Percentiles rank a stretch among this genome's conserved stretches.
Conservation (phyloP, 805 yeast genomes). For the Saturnispora zaruensis region DNA sequence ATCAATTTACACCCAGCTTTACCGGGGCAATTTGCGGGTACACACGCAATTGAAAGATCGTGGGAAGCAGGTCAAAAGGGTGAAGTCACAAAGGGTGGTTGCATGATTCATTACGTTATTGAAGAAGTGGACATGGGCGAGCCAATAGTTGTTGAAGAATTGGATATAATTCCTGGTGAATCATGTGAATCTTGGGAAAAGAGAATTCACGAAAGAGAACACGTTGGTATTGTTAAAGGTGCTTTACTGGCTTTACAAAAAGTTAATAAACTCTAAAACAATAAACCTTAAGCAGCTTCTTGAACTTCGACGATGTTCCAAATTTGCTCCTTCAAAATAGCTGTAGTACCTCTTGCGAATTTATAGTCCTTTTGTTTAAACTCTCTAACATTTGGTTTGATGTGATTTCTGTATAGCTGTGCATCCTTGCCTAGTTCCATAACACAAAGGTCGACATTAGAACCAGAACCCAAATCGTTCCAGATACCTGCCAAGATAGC, state of each 20-base stretch:
- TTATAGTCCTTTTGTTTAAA: conserved; percentile 75
- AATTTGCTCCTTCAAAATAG: conserved; percentile 60
- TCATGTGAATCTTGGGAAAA: conserved; percentile 69
- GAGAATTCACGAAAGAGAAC: conserved; percentile 80
- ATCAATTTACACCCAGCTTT: conserved; percentile 95
- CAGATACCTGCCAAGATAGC: conserved; percentile 98
- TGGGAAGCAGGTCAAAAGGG: conserved; percentile 93
- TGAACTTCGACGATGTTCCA: conserved; percentile 59
- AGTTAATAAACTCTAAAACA: neutral
- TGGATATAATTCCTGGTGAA: conserved; percentile 65
- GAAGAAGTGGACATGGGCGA: conserved; percentile 92
- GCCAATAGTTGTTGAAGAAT: conserved; percentile 75
- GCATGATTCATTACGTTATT: conserved; percentile 96
- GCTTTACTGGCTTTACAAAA: conserved; percentile 51
- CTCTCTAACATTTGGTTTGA: conserved; percentile 84
- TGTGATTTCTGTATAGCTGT: conserved; percentile 71
- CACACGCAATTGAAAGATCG: conserved; percentile 93
- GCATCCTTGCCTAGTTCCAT: conserved; percentile 93
- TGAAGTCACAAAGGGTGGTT: conserved; percentile 67
- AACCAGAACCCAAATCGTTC: conserved; percentile 98
- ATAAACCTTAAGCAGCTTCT: conserved; percentile 33
- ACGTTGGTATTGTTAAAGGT: conserved; percentile 89
- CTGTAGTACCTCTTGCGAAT: conserved; percentile 92
- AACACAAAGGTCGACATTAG: conserved; percentile 95
- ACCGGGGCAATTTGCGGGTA: conserved; percentile 96